Evolutionary conservation across 75 land plant species (phyloP), one percentile per base, ranked within the genome.

Genomic region (Cupressus sempervirens): DNA sequence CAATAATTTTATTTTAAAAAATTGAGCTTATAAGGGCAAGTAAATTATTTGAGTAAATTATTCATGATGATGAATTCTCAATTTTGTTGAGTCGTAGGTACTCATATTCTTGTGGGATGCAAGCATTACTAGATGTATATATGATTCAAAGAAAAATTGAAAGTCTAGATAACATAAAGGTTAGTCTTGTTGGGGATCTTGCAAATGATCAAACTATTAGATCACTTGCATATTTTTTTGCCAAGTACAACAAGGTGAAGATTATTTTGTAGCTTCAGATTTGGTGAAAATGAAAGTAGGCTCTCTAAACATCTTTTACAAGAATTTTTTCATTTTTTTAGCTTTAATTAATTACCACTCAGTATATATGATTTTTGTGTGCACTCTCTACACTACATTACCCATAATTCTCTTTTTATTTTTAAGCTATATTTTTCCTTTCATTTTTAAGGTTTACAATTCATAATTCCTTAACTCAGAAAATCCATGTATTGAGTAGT

Each of bases 201-300:
- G 98, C 98, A 38, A 92, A 98, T 91, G 99, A 98, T 26, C 89
- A 97, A 77, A 98, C 99, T 75, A 97, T 94, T 18, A 90, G 98
- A 15, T 96, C 98, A 62, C 88, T 95, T 32, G 99, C 99, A 8
- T 95, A 97, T 88, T 88, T 96, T 76, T 92, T 95, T 38, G 91
- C 94, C 26, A 96, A 92, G 88, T 98, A 98, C 82, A 50, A 92
- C 36, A 90, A 91, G 76, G 93, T 98, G 40, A 93, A 94, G 86
- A 87, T 98, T 98, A 94, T 83, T 96, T 98, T 89, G 99, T 96
- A 32, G 87, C 98, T 68, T 98, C 99, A 62, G 95, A 94, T 84
- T 97, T 96, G 32, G 98, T 96, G 23, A 98, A 96, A 84, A 98
- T 98, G 99, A 96, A 98, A 95, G 99, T 96, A 80, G 18, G 67